These are phyloP conservation scores for Talaromyces sp. DNA, from an alignment of 2,329 filamentous ascomycete species.

Conservation along the genomic window DNA sequence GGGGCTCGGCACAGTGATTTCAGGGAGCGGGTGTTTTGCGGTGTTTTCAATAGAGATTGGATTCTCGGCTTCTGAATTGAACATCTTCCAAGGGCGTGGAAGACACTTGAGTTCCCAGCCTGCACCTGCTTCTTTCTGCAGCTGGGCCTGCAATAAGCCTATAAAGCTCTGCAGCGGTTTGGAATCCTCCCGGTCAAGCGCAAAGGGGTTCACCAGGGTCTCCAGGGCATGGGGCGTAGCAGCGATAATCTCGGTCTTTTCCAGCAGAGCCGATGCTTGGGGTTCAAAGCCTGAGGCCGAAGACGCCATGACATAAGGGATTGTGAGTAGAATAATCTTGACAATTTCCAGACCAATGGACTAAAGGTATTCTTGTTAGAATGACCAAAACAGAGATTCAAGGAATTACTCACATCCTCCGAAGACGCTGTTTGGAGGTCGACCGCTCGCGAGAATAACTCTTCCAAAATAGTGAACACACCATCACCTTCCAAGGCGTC, in stretches of 20 bases:
- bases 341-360: slow-evolving; percentile 74
- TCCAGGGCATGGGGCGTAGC: slow-evolving; percentile 82
- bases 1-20: slow-evolving; percentile 67
- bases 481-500: slow-evolving; percentile 75
- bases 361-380: slow-evolving; percentile 27
- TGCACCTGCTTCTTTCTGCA: slow-evolving; percentile 68
- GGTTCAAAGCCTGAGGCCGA: slow-evolving; percentile 64
- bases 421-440: slow-evolving; percentile 89
- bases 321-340: slow-evolving; percentile 91
- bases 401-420: slow-evolving; percentile 66
- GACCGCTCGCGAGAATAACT: slow-evolving; percentile 86
- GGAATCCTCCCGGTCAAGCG: slow-evolving; percentile 50
- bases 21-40: slow-evolving; percentile 70
- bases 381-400: neutral
- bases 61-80: slow-evolving; percentile 37
- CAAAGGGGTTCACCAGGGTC: slow-evolving; percentile 79
- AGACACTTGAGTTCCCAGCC: slow-evolving; percentile 69
- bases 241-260: slow-evolving; percentile 93
- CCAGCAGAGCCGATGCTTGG: slow-evolving; percentile 72
- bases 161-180: slow-evolving; percentile 66
- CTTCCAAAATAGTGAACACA: slow-evolving; percentile 76
- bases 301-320: slow-evolving; percentile 81
- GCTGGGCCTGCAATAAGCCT: slow-evolving; percentile 76
- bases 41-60: slow-evolving; percentile 55
- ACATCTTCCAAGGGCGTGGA: slow-evolving; percentile 49